Conservation (phyloP, 305 asterid genomes). For the Fraxinus xanthoxyloides region DNA sequence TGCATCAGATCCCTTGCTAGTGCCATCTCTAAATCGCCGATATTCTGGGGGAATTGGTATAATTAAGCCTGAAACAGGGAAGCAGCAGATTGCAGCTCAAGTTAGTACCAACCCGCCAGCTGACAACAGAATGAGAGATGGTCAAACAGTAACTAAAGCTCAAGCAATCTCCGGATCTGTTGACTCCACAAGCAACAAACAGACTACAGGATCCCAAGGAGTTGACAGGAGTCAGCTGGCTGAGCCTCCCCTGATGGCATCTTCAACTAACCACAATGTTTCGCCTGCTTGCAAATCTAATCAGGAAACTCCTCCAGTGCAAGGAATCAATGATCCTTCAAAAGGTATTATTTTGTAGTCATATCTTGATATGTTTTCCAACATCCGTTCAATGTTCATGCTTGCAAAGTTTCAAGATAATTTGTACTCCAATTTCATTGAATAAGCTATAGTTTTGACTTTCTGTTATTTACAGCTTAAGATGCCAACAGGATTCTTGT, state of each 20-base stretch:
- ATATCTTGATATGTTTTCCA: not conserved
- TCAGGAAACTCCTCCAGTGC: conserved; percentile 32
- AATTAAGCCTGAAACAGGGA: conserved; percentile 47
- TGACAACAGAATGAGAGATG: conserved; percentile 24
- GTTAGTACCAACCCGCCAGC: conserved; percentile 9
- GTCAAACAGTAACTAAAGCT: conserved; percentile 25
- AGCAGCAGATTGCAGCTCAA: conserved; percentile 33
- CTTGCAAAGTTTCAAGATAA: not conserved
- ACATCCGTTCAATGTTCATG: not conserved
- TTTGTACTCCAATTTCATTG: not conserved
- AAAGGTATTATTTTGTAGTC: conserved; percentile 37
- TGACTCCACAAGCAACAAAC: conserved; percentile 20
- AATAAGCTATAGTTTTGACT: not conserved
- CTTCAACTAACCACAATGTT: conserved; percentile 26
- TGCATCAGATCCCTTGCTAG: conserved; percentile 52
- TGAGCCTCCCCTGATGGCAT: conserved; percentile 23
- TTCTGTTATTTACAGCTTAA: not conserved
- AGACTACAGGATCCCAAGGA: conserved; percentile 26
- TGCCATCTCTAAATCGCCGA: conserved; percentile 42
- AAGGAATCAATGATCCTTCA: conserved; percentile 29
- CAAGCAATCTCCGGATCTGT: conserved; percentile 32
- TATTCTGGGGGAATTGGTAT: conserved; percentile 38
- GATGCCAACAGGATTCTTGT: not conserved
- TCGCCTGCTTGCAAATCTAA: conserved; percentile 20
- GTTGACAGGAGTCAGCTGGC: conserved; percentile 25